Conservation (phyloP, 2,329 filamentous ascomycete genomes). For the Cercospora sp. region DNA sequence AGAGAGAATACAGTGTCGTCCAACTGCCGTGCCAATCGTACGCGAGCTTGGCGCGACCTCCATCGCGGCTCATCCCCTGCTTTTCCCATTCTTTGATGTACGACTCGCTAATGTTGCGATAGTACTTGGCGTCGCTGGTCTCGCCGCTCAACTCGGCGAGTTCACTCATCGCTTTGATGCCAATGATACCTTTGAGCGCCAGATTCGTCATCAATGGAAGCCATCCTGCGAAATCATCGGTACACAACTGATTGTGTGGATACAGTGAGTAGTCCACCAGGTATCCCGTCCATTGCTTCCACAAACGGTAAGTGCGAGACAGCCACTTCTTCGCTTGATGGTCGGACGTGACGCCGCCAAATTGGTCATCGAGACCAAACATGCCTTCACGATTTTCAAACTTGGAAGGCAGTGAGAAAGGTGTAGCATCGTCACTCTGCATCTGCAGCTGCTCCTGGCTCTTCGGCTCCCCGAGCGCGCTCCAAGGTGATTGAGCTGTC, state of each 20-base stretch:
- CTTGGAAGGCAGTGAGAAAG: slow-evolving; percentile 46
- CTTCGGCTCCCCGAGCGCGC: slow-evolving; percentile 44
- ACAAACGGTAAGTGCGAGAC: slow-evolving; percentile 66
- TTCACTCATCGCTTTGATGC: slow-evolving; percentile 74
- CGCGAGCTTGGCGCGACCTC: slow-evolving; percentile 71
- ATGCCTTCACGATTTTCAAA: slow-evolving; percentile 54
- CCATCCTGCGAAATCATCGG: slow-evolving; percentile 80
- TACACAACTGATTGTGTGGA: slow-evolving; percentile 75
- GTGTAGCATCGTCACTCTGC: slow-evolving; percentile 45
- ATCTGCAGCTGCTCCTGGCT: slow-evolving; percentile 19
- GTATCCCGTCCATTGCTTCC: slow-evolving; percentile 77
- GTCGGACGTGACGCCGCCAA: slow-evolving; percentile 56
- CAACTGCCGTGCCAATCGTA: slow-evolving; percentile 80
- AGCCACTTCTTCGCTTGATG: slow-evolving; percentile 66
- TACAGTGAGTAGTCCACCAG: slow-evolving; percentile 73
- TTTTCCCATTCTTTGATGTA: slow-evolving; percentile 74
- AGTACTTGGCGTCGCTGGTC: slow-evolving; percentile 58
- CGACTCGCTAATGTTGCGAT: slow-evolving; percentile 58
- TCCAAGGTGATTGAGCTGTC: slow-evolving; percentile 60
- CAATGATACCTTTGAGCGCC: slow-evolving; percentile 80
- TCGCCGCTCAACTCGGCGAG: slow-evolving; percentile 65
- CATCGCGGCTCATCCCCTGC: slow-evolving; percentile 67
- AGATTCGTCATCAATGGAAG: slow-evolving; percentile 78
- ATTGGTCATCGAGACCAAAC: slow-evolving; percentile 61
- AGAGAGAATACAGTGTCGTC: slow-evolving; percentile 85